Evolutionary conservation across 2,329 filamentous ascomycete genomes (phyloP).

Genomic region (Colletotrichum cereale): DNA sequence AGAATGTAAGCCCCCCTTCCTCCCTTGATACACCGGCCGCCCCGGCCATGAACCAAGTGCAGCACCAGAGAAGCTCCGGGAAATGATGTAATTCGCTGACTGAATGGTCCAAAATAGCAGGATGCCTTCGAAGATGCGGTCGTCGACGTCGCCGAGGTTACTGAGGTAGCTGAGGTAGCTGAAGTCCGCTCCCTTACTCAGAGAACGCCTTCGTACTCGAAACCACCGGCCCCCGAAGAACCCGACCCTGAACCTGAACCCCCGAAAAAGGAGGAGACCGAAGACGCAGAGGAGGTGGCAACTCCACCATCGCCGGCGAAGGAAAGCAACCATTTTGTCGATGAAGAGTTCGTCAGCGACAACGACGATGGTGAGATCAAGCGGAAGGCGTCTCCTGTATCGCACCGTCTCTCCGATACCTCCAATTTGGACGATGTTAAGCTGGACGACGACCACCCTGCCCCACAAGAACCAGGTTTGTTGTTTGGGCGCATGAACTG

Average conservation of each 20-base stretch:
- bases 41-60: not conserved
- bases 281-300: constrained; percentile 45
- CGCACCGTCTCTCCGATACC: constrained; percentile 60
- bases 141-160: constrained; percentile 59
- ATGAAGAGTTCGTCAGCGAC: constrained; percentile 35
- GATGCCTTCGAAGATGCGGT: constrained; percentile 88
- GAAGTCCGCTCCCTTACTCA: constrained; percentile 75
- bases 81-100: constrained; percentile 18
- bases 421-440: constrained; percentile 72
- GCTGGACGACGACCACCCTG: constrained; percentile 69
- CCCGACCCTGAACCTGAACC: constrained; percentile 37
- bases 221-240: constrained; percentile 45
- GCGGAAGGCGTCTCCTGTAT: constrained; percentile 54
- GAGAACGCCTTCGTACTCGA: constrained; percentile 55
- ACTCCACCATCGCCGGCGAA: constrained; percentile 20
- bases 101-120: constrained; percentile 53
- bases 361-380: constrained; percentile 44
- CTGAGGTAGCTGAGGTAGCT: constrained; percentile 60
- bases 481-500: constrained; percentile 37
- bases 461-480: constrained; percentile 51
- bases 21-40: constrained; percentile 28
- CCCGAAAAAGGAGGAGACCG: constrained; percentile 44
- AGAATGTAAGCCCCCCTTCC: constrained; percentile 40
- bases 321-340: constrained; percentile 29
- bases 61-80: not conserved